These are phyloP conservation scores for Trichophyton simii DNA, from an alignment of 2,329 filamentous ascomycete species.

Conservation along the genomic window DNA sequence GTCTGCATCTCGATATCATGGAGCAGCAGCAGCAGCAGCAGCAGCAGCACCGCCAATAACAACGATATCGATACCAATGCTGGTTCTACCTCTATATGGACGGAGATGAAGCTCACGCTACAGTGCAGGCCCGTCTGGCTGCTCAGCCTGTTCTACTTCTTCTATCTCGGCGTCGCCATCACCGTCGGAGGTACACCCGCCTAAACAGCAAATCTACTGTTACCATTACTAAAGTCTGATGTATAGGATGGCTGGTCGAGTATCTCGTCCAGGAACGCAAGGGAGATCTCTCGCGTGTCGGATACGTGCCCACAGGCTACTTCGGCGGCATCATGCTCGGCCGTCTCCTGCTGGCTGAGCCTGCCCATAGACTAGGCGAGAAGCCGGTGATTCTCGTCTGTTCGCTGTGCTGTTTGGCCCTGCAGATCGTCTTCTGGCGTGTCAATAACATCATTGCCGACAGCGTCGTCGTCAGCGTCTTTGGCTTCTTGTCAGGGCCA, in stretches of 20 bases:
- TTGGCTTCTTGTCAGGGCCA: constrained; percentile 48
- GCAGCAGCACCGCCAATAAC: not conserved
- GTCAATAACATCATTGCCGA: constrained; percentile 38
- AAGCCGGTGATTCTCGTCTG: constrained; percentile 46
- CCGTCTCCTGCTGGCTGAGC: constrained; percentile 45
- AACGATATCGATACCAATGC: not conserved
- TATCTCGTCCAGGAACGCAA: constrained; percentile 50
- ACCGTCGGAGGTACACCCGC: constrained; percentile 47
- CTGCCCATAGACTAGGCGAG: constrained; percentile 47
- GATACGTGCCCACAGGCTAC: constrained; percentile 50
- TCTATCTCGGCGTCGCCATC: constrained; percentile 63
- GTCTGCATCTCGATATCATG: not conserved
- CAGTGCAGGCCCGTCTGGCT: constrained; percentile 51
- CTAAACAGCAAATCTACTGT: not conserved
- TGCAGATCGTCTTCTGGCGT: constrained; percentile 49
- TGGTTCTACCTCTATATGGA: not conserved
- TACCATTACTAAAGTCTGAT: not conserved
- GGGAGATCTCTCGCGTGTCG: constrained; percentile 45
- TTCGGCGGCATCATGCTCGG: constrained; percentile 48
- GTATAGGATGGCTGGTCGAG: constrained; percentile 50
- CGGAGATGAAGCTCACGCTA: constrained; percentile 20
- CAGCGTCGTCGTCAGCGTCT: constrained; percentile 41
- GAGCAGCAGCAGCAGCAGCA: not conserved
- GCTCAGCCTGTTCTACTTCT: constrained; percentile 58
- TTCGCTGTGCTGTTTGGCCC: constrained; percentile 37